phyloP scores from a whole-genome alignment of 768 basidiomycete species.

The Auriculariales sp. region DNA sequence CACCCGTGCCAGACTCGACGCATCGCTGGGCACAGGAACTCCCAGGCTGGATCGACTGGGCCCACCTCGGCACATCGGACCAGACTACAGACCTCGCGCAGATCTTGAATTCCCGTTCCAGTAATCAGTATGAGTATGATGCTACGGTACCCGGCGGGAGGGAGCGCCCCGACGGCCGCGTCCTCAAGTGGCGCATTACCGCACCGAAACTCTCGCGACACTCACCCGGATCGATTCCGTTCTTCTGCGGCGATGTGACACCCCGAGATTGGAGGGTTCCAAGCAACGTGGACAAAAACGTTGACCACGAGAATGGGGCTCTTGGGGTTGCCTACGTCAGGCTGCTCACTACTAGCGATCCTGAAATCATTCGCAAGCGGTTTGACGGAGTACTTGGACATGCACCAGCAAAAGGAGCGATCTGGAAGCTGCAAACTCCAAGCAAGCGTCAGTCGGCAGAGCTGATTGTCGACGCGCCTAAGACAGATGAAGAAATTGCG shows the following conservation, averaged over 20 bases:
- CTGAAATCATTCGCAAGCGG: too few relatives aligned
- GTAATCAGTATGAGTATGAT: slow-evolving; percentile 27
- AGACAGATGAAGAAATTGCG: slow-evolving; percentile 19
- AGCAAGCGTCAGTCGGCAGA: slow-evolving; percentile 11
- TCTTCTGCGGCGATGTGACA: slow-evolving; percentile 65
- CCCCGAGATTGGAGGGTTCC: slow-evolving; percentile 46
- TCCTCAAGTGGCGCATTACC: slow-evolving; percentile 45
- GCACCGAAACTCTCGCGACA: slow-evolving; percentile 16
- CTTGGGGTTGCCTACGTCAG: slow-evolving; percentile 35
- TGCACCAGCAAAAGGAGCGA: slow-evolving; percentile 26
- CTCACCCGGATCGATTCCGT: slow-evolving; percentile 29
- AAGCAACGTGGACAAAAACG: slow-evolving; percentile 28
- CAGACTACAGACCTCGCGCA: slow-evolving; percentile 21
- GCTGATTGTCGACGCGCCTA: slow-evolving; percentile 24
- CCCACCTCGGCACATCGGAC: slow-evolving; percentile 34
- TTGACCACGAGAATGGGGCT: slow-evolving; percentile 34
- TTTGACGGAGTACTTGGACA: slow-evolving; percentile 15
- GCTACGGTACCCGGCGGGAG: slow-evolving; percentile 39
- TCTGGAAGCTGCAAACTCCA: slow-evolving; percentile 21
- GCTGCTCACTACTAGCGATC: slow-evolving; percentile 25
- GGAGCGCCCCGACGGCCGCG: slow-evolving; percentile 35
- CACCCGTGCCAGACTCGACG: slow-evolving; percentile 26
- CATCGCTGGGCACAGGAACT: slow-evolving; percentile 39
- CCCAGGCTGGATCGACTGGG: slow-evolving; percentile 57
- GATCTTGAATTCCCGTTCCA: slow-evolving; percentile 39